Conservation (phyloP, 768 basidiomycete genomes). For the Lanmaoa pseudosensibilis region DNA sequence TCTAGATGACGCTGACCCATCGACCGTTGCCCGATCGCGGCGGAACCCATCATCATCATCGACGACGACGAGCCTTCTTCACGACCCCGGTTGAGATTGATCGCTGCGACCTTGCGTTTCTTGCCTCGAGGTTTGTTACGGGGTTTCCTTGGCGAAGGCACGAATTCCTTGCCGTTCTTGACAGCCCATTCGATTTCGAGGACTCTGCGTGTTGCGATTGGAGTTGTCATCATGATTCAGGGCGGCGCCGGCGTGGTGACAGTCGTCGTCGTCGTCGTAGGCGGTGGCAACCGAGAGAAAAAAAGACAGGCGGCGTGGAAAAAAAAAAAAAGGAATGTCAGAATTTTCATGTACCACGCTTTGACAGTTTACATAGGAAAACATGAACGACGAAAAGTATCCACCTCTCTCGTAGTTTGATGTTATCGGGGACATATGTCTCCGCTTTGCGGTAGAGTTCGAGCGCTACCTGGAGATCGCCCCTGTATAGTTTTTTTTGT, state of each 20-base stretch:
- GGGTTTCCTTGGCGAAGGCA: constrained; percentile 52
- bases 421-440: constrained; percentile 81
- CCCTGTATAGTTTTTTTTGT: constrained; percentile 44
- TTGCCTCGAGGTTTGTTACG: constrained; percentile 36
- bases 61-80: constrained; percentile 17
- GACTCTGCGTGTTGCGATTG: constrained; percentile 47
- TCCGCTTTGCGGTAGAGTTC: constrained; percentile 82
- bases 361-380: constrained; percentile 56
- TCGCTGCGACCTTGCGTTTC: constrained; percentile 31
- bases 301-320: not conserved
- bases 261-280: not conserved
- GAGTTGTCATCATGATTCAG: constrained; percentile 2
- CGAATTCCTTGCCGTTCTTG: constrained; percentile 57
- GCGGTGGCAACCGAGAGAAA: no score
- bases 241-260: no score
- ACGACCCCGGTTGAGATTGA: constrained; percentile 9
- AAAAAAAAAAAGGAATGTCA: constrained; percentile 40
- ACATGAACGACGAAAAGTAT: constrained; percentile 69
- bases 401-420: constrained; percentile 86
- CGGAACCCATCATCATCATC: no score
- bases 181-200: constrained; percentile 81
- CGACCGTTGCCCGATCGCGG: constrained; percentile 18
- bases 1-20: no score
- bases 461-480: constrained; percentile 76
- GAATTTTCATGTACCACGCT: constrained; percentile 36